These are phyloP conservation scores for Amylostereum chailletii DNA, from an alignment of 1,284 basidiomycete species.

Conservation along the genomic window DNA sequence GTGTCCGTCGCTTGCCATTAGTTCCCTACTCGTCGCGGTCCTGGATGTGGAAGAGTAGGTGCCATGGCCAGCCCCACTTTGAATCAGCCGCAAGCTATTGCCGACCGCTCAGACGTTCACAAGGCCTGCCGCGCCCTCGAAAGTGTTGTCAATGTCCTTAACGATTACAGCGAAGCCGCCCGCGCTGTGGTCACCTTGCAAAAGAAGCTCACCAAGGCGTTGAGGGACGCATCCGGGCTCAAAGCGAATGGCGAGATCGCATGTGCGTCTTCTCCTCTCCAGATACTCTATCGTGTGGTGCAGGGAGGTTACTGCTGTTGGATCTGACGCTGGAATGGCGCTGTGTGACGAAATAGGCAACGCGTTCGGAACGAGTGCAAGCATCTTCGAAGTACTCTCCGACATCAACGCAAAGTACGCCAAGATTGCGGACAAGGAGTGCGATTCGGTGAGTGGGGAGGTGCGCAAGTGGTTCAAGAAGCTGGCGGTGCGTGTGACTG, in stretches of 20 bases:
- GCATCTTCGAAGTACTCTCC: conserved; percentile 56
- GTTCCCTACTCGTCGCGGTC: too few species aligned
- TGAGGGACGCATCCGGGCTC: conserved; percentile 52
- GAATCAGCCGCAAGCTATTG: conserved; percentile 13
- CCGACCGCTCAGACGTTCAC: conserved; percentile 63
- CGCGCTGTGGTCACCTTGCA: conserved; percentile 53
- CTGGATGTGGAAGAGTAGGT: too few species aligned
- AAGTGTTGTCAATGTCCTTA: conserved; percentile 51
- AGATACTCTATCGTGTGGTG: neutral
- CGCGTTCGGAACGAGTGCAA: conserved; percentile 52
- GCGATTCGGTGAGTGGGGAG: conserved; percentile 51
- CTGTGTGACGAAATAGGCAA: conserved; percentile 35
- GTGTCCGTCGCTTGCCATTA: too few species aligned
- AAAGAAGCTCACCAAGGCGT: conserved; percentile 64
- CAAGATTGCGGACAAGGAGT: conserved; percentile 68
- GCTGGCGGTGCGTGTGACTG: conserved; percentile 43
- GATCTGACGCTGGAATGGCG: too few species aligned
- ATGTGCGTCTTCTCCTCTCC: conserved; percentile 31
- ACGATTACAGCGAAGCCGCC: conserved; percentile 66
- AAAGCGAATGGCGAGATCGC: conserved; percentile 56
- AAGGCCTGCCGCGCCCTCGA: conserved; percentile 73
- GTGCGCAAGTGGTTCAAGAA: conserved; percentile 82
- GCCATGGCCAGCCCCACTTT: too few species aligned
- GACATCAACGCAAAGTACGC: conserved; percentile 68
- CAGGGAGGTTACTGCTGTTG: neutral